Base-by-base conservation (phyloP, 306 rosid species). In the Styphnolobium japonicum region DNA sequence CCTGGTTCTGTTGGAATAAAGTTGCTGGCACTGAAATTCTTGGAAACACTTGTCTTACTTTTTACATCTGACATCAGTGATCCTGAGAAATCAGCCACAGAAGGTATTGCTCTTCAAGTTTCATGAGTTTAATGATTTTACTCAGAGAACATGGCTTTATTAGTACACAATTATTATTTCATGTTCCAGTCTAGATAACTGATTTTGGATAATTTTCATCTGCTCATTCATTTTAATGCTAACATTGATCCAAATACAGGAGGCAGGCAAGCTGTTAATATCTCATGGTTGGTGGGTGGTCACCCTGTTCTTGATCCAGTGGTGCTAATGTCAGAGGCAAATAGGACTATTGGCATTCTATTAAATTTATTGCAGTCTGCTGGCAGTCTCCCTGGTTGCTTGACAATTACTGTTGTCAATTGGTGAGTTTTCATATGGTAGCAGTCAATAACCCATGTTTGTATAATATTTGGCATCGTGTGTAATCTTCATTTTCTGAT, bases 1-100 rank as follows among this genome's bases (percentile, higher is more conserved):
- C 94, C 97, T 73, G 98, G 93, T 60, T 84, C 89, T 67, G 87
- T 82, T 23, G 96, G 87, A 88, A 73, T 76, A 66, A 93, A 86
- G 87, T 69, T 95, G 90, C 84, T 90, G 76, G 99, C 96, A 7
- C 86, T 95, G 88, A 95, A 95, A 84, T 93, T 90, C 84, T 75
- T 93, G 92, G 99, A 95, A 87, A 85, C 89, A n/a, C 83, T 87
- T 85, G 91, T 93, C 67, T 82, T 91, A 76, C 87, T 90, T 64
- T 93, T 93, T 81, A 86, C 99, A 37, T 79, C 93, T 19, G 93
- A 95, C 52, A 36, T 36, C 67, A 71, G 62, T 86, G 91, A 86
- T 78, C 62, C 89, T 66, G 97, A 90, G 72, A 85, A 89, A 75
- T 71, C 86, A 71, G 52, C 61, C 42, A 77, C 86, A 58, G 92